A percentile compares a stretch with the other conserved stretches of the same genome.
Evolutionary conservation across 371 early-diverging fungal genomes (phyloP).

Genomic region (Rhizopus microsporus): DNA sequence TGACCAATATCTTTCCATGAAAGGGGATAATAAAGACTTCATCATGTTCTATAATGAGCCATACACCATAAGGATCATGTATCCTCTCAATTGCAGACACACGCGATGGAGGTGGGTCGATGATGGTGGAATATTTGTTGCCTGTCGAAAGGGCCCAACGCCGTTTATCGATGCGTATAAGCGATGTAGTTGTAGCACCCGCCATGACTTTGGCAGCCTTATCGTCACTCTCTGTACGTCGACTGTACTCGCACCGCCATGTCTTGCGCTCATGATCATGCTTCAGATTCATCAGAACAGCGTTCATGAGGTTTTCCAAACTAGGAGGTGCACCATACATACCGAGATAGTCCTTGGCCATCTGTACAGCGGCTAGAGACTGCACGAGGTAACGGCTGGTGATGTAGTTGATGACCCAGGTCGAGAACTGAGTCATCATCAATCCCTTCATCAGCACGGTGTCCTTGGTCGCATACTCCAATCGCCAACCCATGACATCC

Average conservation of each 20-base stretch:
- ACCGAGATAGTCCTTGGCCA: slow-evolving; percentile 46
- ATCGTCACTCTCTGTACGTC: slow-evolving; percentile 14
- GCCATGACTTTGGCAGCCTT: slow-evolving; percentile 11
- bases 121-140: slow-evolving; percentile 44
- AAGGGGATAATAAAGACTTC: slow-evolving; percentile 55
- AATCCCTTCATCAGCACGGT: slow-evolving; percentile 42
- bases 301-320: slow-evolving; percentile 45
- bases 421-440: slow-evolving; percentile 38
- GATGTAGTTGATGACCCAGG: slow-evolving; percentile 21
- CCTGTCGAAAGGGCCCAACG: slow-evolving; percentile 35
- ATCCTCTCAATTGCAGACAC: slow-evolving; percentile 36
- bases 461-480: slow-evolving; percentile 37
- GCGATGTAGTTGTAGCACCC: slow-evolving; percentile 25
- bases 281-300: slow-evolving; percentile 37
- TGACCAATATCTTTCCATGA: slow-evolving; percentile 52
- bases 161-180: slow-evolving; percentile 54
- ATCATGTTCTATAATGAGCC: slow-evolving; percentile 54
- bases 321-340: slow-evolving; percentile 56
- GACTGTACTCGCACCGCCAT: slow-evolving; percentile 57
- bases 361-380: slow-evolving; percentile 26
- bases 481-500: slow-evolving; percentile 52
- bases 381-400: slow-evolving; percentile 18
- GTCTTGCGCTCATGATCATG: slow-evolving; percentile 50
- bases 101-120: slow-evolving; percentile 61
- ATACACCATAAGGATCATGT: slow-evolving; percentile 51